phyloP scores from a whole-genome alignment of 2,329 filamentous ascomycete species.

The Trichoderma arundinaceum region DNA sequence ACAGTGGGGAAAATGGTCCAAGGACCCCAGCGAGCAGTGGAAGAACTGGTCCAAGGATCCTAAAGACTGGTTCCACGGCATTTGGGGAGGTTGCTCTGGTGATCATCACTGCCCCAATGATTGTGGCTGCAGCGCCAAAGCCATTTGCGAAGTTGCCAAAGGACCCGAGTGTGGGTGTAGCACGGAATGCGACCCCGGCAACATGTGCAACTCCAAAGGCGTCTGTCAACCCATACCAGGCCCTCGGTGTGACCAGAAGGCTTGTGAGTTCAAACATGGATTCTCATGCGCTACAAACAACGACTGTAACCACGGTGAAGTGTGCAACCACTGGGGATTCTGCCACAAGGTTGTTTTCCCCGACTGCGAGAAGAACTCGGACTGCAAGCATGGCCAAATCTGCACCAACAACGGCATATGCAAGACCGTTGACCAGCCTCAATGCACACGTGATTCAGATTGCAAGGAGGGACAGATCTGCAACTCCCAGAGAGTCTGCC shows the following conservation, averaged over 20 bases:
- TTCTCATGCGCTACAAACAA: conserved; percentile 6
- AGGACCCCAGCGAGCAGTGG: background rate
- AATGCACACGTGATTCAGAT: conserved; percentile 3
- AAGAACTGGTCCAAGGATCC: conserved; percentile 3
- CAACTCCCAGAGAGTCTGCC: conserved; percentile 17
- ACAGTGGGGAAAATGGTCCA: background rate
- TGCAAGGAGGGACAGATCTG: conserved; percentile 11
- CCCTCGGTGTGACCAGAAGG: conserved; percentile 16
- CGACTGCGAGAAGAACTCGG: conserved; percentile 24
- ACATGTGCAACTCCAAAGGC: conserved; percentile 22
- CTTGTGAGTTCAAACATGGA: conserved; percentile 12
- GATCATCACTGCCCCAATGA: conserved; percentile 3
- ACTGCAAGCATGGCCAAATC: conserved; percentile 18
- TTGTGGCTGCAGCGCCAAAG: conserved; percentile 12
- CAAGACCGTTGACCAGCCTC: background rate
- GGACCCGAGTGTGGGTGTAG: conserved; percentile 5
- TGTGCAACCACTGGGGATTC: conserved; percentile 18
- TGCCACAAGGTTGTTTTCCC: conserved; percentile 27
- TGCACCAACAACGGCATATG: conserved; percentile 17
- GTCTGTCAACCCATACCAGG: conserved; percentile 18
- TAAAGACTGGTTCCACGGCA: background rate
- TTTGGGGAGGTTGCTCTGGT: conserved; percentile 9
- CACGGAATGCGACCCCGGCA: conserved; percentile 9
- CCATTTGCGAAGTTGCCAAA: conserved; percentile 10
- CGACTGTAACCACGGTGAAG: conserved; percentile 20